Evolutionary conservation across 2,329 filamentous ascomycete genomes (phyloP).

Genomic region (Pseudogymnoascus sp.): DNA sequence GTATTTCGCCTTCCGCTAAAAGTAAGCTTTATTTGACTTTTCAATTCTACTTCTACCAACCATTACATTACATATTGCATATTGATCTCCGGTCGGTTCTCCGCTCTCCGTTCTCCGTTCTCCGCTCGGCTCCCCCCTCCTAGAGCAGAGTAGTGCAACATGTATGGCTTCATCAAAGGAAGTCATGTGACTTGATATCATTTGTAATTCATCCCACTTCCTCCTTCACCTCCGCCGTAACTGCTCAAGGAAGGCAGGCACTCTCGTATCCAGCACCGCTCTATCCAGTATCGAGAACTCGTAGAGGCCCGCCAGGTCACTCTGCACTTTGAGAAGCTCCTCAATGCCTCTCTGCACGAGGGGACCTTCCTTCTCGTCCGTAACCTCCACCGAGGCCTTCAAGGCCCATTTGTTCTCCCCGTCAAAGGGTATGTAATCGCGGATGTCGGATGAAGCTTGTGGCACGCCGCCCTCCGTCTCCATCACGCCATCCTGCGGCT

Average conservation of each 20-base stretch:
- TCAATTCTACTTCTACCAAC: background rate
- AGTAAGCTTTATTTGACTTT: background rate
- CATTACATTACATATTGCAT: background rate
- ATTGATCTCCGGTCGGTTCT: background rate
- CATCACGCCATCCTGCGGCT: background rate
- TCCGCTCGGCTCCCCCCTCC: background rate
- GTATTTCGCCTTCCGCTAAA: background rate
- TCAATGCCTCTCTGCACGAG: conserved; percentile 48
- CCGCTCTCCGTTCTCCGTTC: background rate
- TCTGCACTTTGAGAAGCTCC: conserved; percentile 38
- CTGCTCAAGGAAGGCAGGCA: conserved; percentile 10
- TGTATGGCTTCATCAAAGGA: background rate
- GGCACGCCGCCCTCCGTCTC: background rate
- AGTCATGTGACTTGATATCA: conserved; percentile 3
- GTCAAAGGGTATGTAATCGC: conserved; percentile 31
- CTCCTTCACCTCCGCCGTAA: background rate
- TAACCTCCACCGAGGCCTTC: conserved; percentile 43
- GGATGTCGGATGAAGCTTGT: conserved; percentile 20
- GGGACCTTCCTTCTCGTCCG: conserved; percentile 46
- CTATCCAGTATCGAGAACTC: conserved; percentile 45
- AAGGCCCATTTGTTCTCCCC: conserved; percentile 46
- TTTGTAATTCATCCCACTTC: background rate
- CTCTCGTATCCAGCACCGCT: conserved; percentile 44
- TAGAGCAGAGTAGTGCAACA: background rate
- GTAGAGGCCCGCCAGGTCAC: conserved; percentile 44